phyloP scores from a whole-genome alignment of 257 asterid genomes.

The Lycium barbarum region DNA sequence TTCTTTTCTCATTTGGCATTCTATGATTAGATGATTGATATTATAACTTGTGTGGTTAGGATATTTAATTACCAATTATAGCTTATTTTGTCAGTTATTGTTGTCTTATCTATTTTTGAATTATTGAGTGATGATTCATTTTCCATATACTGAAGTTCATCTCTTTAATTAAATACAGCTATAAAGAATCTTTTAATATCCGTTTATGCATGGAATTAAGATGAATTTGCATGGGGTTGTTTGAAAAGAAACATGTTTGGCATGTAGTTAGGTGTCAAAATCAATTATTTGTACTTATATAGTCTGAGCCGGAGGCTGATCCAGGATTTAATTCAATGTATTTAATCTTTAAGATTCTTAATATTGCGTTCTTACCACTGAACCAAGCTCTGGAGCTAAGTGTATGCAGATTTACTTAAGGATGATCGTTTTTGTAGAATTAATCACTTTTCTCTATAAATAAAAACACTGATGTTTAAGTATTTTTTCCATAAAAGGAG shows the following conservation, averaged over 20 bases:
- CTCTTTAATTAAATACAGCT: conserved; percentile 15
- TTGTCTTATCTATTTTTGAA: conserved; percentile 22
- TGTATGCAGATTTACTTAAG: background rate
- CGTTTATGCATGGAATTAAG: background rate
- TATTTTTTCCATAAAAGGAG: background rate
- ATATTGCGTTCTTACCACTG: background rate
- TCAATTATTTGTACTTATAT: background rate
- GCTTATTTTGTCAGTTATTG: conserved; percentile 14
- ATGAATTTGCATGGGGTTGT: background rate
- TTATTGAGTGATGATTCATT: conserved; percentile 24
- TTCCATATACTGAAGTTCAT: conserved; percentile 27
- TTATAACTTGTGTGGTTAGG: background rate
- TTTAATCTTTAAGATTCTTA: background rate
- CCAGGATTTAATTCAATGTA: background rate
- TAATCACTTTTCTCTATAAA: background rate
- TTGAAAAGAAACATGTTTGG: background rate
- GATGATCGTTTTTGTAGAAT: background rate
- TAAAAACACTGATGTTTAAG: background rate
- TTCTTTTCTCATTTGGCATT: conserved; percentile 1
- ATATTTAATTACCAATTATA: background rate
- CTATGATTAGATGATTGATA: too few species aligned
- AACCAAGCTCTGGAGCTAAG: background rate
- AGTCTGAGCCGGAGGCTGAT: background rate
- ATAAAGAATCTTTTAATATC: background rate
- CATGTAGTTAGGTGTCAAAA: background rate